These are phyloP conservation scores for Populus alba DNA, from an alignment of 345 rosid species.

Conservation along the genomic window DNA sequence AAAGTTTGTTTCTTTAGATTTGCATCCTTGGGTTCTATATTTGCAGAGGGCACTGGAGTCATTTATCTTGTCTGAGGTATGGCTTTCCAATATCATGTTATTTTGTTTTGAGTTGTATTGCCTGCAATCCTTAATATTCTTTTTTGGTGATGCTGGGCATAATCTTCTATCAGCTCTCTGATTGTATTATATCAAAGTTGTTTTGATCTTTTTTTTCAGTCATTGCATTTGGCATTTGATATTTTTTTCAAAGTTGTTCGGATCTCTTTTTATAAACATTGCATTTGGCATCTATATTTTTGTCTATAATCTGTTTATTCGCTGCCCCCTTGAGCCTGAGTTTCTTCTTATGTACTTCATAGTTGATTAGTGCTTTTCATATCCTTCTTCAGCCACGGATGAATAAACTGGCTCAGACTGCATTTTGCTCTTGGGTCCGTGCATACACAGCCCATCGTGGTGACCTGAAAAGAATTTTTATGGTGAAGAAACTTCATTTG, in stretches of 20 bases:
- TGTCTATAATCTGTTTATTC: neutral
- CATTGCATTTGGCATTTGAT: neutral
- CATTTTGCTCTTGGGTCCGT: constrained; percentile 90
- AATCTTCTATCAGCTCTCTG: neutral
- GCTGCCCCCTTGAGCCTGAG: neutral
- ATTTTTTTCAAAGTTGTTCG: neutral
- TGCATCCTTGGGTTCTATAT: constrained; percentile 75
- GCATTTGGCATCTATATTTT: neutral
- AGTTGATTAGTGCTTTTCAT: constrained; percentile 18
- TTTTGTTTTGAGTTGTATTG: neutral
- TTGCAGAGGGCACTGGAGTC: constrained; percentile 80
- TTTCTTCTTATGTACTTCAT: neutral
- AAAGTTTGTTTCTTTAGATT: constrained; percentile 53
- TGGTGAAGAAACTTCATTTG: constrained; percentile 86
- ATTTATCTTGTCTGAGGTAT: constrained; percentile 54
- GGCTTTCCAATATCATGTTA: neutral
- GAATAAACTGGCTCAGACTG: constrained; percentile 66
- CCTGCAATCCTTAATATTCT: neutral
- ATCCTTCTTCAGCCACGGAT: constrained; percentile 51
- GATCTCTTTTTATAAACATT: neutral
- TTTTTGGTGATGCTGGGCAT: neutral
- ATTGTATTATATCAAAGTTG: neutral
- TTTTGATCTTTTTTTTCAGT: neutral
- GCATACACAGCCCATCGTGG: constrained; percentile 92
- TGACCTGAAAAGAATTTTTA: constrained; percentile 77